phyloP scores from a whole-genome alignment of 2,329 filamentous ascomycete genomes.

The Intubia oerlemansii region DNA sequence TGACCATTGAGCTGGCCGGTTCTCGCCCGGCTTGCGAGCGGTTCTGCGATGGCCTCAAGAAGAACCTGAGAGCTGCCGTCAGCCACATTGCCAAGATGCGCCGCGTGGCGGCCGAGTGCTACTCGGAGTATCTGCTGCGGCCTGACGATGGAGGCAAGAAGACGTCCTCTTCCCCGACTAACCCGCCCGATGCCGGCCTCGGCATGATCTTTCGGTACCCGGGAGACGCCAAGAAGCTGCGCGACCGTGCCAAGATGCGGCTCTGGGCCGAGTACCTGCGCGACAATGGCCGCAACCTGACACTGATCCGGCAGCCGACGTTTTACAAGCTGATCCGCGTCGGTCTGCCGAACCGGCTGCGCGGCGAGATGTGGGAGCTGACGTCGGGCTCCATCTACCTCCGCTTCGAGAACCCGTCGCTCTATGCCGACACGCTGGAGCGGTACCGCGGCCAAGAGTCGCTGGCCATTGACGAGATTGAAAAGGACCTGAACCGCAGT shows the following conservation, averaged over 20 bases:
- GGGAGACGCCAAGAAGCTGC: conserved; percentile 79
- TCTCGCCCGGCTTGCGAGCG: conserved; percentile 77
- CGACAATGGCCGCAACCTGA: conserved; percentile 86
- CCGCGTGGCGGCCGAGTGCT: conserved; percentile 62
- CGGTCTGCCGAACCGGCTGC: conserved; percentile 75
- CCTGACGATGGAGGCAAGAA: conserved; percentile 37
- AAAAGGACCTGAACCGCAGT: conserved; percentile 93
- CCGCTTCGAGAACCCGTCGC: conserved; percentile 62
- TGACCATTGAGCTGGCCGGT: conserved; percentile 79
- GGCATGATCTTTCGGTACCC: conserved; percentile 89
- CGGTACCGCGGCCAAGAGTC: conserved; percentile 76
- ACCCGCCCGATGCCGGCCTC: conserved; percentile 64
- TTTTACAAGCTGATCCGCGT: conserved; percentile 96
- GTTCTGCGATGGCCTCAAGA: conserved; percentile 92
- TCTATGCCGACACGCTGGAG: conserved; percentile 65
- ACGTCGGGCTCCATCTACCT: conserved; percentile 81
- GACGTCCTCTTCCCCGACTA: conserved; percentile 32
- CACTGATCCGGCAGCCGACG: conserved; percentile 81
- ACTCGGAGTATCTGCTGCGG: conserved; percentile 65
- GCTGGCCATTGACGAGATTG: conserved; percentile 93
- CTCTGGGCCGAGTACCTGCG: conserved; percentile 92
- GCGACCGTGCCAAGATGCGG: conserved; percentile 92
- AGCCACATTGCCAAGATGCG: conserved; percentile 74
- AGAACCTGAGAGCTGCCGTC: conserved; percentile 66
- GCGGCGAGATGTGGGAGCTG: conserved; percentile 91